Base-by-base conservation (phyloP, 768 basidiomycete genomes). In the Lactarius sp. region DNA sequence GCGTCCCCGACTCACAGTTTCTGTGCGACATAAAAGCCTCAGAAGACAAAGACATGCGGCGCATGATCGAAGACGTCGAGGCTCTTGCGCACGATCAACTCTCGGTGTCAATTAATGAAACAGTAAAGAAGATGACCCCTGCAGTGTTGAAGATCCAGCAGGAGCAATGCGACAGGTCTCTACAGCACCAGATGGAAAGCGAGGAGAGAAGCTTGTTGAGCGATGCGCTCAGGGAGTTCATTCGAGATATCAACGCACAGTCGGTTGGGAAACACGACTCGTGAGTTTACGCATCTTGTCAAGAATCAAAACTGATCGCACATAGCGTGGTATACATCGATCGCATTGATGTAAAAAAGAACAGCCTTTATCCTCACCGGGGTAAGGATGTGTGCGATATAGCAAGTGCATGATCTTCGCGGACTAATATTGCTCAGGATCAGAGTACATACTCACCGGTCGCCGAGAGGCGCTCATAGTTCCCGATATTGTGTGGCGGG, bases 141-240 rank as follows among this genome's bases (percentile, higher is more conserved):
- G 49, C 52, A 12, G 62, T 64, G 9, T 37, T 52, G 20, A 3
- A 20, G 4, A 59, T 60, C 18, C 66, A 67, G 27, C 56, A 58
- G n/a, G 56, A 63, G 0, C 56, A 36, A 0, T 60, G 62, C 34
- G 34, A 27, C 9, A 41, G 33, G n/a, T 36, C 31, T 22, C 54
- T 69, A 33, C 33, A 33, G 3, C 59, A 37, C 1, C 47, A 64
- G 3, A 4, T 34, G 5, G 52, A 56, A n/a, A n/a, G 18, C 3
- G 22, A 64, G n/a, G 14, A 44, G 13, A 58, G 33, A 3, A 18
- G 14, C 1, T n/a, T 1, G 16, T 31, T 53, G 16, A 22, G 20
- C 6, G 3, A 20, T 12, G 37, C 27, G 16, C 57, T 52, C 0
- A 10, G 39, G 10, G 20, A 37, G 0, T 59, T 64, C 57, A 64